phyloP scores from a whole-genome alignment of 2,329 filamentous ascomycete species.

The Metarhizium rileyi region DNA sequence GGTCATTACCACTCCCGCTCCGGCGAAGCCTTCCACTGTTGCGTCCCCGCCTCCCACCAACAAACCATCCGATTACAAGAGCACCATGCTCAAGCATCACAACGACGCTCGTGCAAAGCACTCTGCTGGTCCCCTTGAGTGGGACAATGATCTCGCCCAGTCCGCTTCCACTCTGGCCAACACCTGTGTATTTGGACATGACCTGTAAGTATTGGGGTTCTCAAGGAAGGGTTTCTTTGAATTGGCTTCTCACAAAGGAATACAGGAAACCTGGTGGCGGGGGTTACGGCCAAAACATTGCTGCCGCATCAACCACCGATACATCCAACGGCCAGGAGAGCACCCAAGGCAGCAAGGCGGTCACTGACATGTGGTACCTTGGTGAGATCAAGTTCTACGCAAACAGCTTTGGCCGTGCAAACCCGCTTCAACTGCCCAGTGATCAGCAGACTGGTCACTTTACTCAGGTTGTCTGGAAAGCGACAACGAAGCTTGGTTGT shows the following conservation, averaged over 20 bases:
- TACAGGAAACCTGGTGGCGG: slow-evolving; percentile 23
- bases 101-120: slow-evolving; percentile 82
- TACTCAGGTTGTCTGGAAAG: slow-evolving; percentile 34
- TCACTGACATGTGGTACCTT: slow-evolving; percentile 86
- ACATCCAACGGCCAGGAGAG: slow-evolving; percentile 12
- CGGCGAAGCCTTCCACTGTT: slow-evolving; percentile 6
- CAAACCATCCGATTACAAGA: slow-evolving; percentile 20
- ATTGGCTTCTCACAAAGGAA: not conserved
- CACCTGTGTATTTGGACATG: slow-evolving; percentile 63
- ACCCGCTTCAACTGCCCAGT: slow-evolving; percentile 46
- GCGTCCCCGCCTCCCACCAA: not conserved
- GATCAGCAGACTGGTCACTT: too few relatives aligned
- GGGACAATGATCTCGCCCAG: slow-evolving; percentile 52
- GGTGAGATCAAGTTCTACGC: slow-evolving; percentile 51
- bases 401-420: slow-evolving; percentile 48
- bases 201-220: slow-evolving; percentile 49
- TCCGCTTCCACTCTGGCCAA: slow-evolving; percentile 56
- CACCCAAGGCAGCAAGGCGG: slow-evolving; percentile 52
- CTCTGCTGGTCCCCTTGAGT: slow-evolving; percentile 54
- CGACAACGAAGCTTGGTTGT: slow-evolving; percentile 28
- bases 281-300: slow-evolving; percentile 88
- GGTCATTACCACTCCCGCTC: not conserved
- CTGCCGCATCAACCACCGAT: slow-evolving; percentile 43
- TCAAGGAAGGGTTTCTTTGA: not conserved
- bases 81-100: slow-evolving; percentile 58